Base-by-base conservation (phyloP, 176 grass and related monocot genomes). In the Carex pumila region DNA sequence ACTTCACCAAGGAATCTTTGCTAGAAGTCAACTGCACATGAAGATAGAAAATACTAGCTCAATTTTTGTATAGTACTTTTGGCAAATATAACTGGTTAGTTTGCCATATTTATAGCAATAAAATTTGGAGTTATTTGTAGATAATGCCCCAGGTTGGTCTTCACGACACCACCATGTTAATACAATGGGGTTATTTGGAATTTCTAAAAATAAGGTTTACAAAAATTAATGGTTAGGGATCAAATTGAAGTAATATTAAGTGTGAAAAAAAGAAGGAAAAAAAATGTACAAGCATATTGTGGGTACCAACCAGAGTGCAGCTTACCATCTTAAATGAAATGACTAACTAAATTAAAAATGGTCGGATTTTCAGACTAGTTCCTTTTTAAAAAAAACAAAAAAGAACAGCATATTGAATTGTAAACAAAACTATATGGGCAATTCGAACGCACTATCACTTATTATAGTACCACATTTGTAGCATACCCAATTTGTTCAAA, bases 11-110 rank as follows among this genome's bases (percentile, higher is more conserved):
- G 87, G 88, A 86, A 80, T 86, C 86, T 81, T 81, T 83, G 65
- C 88, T 58, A 5, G 84, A 93, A 79, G 92, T 95, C 80, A 95
- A 75, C 96, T 98, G 93, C 91, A 89, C 17, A 76, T 34, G 57
- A 81, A 79, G 1, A 6, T 82, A 39, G 73, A 70, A 39, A 56
- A 7, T 85, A 47, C 50, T 50, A 19, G 73, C 47, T 25, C 25
- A 58, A 85, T 57, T 53, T 19, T 54, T 31, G 61, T 43, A 73
- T 65, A 37, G 45, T 84, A 31, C 15, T 47, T 61, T 85, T 53
- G 21, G 6, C 18, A 59, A 30, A 61, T 18, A 76, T 15, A 37
- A 74, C 53, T 61, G 79, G 60, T 47, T 43, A 53, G 3, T 83
- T 54, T 18, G 32, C 11, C 14, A 31, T 81, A 81, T 9, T 81